A percentile compares a stretch with the other conserved stretches of the same genome.
phyloP scores from a whole-genome alignment of 2,329 filamentous ascomycete genomes.

The Cryphonectria naterciae region DNA sequence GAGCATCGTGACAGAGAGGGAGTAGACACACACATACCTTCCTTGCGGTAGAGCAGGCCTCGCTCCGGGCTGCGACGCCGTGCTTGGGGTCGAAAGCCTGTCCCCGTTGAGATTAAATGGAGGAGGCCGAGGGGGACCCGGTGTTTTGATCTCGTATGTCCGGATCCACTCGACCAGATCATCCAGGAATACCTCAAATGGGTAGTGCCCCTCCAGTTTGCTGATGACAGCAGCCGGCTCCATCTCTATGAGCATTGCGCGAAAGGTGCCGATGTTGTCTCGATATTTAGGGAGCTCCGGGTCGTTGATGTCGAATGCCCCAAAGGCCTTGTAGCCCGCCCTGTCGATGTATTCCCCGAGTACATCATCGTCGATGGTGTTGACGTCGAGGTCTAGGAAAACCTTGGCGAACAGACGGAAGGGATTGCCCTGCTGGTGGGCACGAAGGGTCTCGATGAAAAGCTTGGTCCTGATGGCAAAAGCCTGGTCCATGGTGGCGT shows the following conservation, averaged over 20 bases:
- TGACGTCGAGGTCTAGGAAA: conserved; percentile 33
- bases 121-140: conserved; percentile 7
- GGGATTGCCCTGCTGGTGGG: conserved; percentile 23
- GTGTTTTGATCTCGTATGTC: conserved; percentile 17
- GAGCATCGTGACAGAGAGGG: neutral
- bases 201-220: conserved; percentile 20
- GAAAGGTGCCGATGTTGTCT: conserved; percentile 21
- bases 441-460: conserved; percentile 36
- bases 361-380: conserved; percentile 24
- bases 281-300: conserved; percentile 16
- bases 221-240: conserved; percentile 18
- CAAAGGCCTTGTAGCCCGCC: conserved; percentile 32
- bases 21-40: conserved; percentile 23
- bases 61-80: conserved; percentile 17
- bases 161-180: conserved; percentile 24
- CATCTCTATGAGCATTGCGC: conserved; percentile 22
- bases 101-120: conserved; percentile 7
- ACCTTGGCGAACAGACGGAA: conserved; percentile 35
- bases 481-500: conserved; percentile 32
- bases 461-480: conserved; percentile 44
- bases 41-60: conserved; percentile 13
- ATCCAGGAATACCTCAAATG: conserved; percentile 23
- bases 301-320: conserved; percentile 22
- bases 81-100: conserved; percentile 11
- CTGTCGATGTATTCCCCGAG: conserved; percentile 22